Conservation (phyloP, 164 flowering plant genomes). For the Vitis rupestris region DNA sequence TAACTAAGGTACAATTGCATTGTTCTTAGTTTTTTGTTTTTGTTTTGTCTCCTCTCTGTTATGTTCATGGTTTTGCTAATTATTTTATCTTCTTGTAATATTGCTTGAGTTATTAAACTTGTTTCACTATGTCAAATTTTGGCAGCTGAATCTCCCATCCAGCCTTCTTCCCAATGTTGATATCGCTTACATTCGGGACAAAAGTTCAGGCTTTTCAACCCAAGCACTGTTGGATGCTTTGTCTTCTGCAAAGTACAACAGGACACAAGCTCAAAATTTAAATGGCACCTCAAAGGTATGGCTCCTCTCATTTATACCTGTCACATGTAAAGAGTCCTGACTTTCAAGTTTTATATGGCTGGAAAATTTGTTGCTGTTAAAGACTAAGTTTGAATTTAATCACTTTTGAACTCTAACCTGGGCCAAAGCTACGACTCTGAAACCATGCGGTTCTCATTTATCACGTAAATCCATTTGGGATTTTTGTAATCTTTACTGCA, state of each 20-base stretch:
- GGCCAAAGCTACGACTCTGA: background rate
- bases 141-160: slow-evolving; percentile 52
- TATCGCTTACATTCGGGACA: slow-evolving; percentile 30
- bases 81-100: background rate
- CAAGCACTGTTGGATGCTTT: slow-evolving; percentile 24
- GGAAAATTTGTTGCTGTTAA: background rate
- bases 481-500: too few species aligned
- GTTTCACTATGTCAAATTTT: slow-evolving; percentile 10
- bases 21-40: slow-evolving; percentile 3
- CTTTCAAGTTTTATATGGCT: background rate
- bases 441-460: background rate
- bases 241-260: slow-evolving; percentile 20
- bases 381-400: background rate
- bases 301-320: background rate
- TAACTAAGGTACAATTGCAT: slow-evolving; percentile 47
- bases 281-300: slow-evolving; percentile 44
- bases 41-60: background rate
- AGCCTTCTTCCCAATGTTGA: slow-evolving; percentile 35
- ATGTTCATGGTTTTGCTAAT: background rate
- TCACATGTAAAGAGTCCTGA: background rate
- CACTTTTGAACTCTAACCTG: background rate
- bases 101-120: background rate
- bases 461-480: too few species aligned
- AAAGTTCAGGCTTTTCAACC: slow-evolving; percentile 23
- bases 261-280: slow-evolving; percentile 10